Evolutionary conservation across 2,329 filamentous ascomycete genomes (phyloP), one percentile per base, ranked within the genome.

Genomic region (Beauveria medogensis): DNA sequence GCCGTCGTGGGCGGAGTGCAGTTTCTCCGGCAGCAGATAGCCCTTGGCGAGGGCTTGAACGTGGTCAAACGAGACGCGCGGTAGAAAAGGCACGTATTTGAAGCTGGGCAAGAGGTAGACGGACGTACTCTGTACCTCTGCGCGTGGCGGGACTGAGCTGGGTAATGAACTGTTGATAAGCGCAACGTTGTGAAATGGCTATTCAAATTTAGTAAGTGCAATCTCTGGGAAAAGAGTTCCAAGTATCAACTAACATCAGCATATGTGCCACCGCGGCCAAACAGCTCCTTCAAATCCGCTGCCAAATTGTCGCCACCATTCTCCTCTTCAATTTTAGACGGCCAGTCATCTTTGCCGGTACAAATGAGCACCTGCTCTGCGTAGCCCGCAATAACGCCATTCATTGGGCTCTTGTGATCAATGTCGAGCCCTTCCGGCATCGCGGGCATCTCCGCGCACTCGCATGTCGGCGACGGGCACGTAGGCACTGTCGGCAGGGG

Each of bases 151-250:
- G n/a, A 73, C 70, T 8, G 80, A 80, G 37, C 88, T 83, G 10
- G 81, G 78, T 67, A 96, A 87, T 0, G 91, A 96, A 14, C 88
- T 82, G 68, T 90, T 90, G 24, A 90, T 85, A 60, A 93, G 77
- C 28, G 91, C 82, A 61, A 95, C 75, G 71, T 92, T 90, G 74
- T 92, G 89, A 72, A 89, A 95, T 40, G 92, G 91, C 90, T 96
- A 64, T 30, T 8, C 1, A 3, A n/a, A 43, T n/a, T 59, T 34
- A 43, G 28, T 24, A 59, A 18, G 34, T 7, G 20, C 5, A 6
- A 34, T 24, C 0, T 18, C 26, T 2, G 3, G 7, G n/a, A 3
- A 18, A 5, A 5, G 2, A 16, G n/a, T 24, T 16, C 1, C 12
- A 47, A 26, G 30, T 34, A 26, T 16, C 14, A 60, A 78, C 80